phyloP scores from a whole-genome alignment of 495 filamentous ascomycete genomes.

The Penicillium canescens region DNA sequence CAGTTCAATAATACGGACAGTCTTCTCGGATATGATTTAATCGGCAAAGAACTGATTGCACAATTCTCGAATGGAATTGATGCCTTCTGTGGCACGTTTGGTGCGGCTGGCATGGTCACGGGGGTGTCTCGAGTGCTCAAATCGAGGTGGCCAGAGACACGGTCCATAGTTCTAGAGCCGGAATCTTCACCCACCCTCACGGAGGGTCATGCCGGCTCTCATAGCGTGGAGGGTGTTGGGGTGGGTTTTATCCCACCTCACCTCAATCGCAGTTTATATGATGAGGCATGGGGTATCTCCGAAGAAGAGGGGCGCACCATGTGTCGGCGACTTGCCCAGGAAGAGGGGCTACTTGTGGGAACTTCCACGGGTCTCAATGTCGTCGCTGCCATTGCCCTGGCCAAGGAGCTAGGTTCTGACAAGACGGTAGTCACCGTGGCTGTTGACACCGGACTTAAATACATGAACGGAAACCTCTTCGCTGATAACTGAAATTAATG shows the following conservation, averaged over 20 bases:
- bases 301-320: constrained; percentile 12
- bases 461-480: constrained; percentile 57
- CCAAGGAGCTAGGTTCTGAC: constrained; percentile 10
- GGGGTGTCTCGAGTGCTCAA: constrained; percentile 12
- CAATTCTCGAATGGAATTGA: constrained; percentile 14
- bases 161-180: constrained; percentile 11
- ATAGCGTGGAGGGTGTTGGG: constrained; percentile 15
- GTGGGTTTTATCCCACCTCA: constrained; percentile 13
- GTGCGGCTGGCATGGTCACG: constrained; percentile 15
- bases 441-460: constrained; percentile 17
- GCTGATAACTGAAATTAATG: no score
- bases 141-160: background rate
- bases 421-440: constrained; percentile 17
- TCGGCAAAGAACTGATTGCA: constrained; percentile 9
- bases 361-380: constrained; percentile 21
- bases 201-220: constrained; percentile 5
- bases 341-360: constrained; percentile 17
- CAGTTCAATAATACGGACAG: constrained; percentile 13
- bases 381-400: constrained; percentile 10
- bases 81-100: constrained; percentile 15
- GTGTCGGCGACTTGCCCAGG: constrained; percentile 10
- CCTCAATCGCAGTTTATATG: constrained; percentile 9
- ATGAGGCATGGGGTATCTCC: constrained; percentile 8
- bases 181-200: constrained; percentile 9
- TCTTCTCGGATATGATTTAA: constrained; percentile 5